Evolutionary conservation across 1,284 basidiomycete species (phyloP).

Genomic region (Rhodotorula sp.): DNA sequence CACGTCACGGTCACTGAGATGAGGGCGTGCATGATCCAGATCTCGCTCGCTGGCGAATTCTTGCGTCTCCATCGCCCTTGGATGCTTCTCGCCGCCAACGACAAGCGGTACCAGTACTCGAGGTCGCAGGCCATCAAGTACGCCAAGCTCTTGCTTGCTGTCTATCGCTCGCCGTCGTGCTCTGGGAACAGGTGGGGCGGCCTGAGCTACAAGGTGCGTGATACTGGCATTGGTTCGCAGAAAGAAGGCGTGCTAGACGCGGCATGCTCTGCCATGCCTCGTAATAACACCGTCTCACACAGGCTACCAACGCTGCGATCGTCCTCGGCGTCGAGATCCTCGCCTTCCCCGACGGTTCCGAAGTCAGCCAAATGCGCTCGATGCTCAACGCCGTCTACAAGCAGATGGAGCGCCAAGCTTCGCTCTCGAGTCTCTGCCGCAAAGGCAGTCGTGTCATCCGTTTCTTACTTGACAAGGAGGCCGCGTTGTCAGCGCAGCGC

Average conservation of each 20-base stretch:
- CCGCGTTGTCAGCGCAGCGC: slow-evolving; percentile 5
- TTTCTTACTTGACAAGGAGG: slow-evolving; percentile 33
- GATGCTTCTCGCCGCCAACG: slow-evolving; percentile 22
- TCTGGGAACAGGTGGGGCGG: slow-evolving; percentile 20
- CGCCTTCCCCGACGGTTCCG: slow-evolving; percentile 31
- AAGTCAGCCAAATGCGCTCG: slow-evolving; percentile 22
- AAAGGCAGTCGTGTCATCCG: slow-evolving; percentile 28
- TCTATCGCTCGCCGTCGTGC: slow-evolving; percentile 33
- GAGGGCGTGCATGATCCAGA: slow-evolving; percentile 36
- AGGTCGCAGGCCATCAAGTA: slow-evolving; percentile 26
- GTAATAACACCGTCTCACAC: too few relatives aligned
- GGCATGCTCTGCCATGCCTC: too few relatives aligned
- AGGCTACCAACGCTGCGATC: slow-evolving; percentile 20
- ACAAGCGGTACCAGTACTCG: slow-evolving; percentile 27
- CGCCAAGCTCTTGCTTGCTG: slow-evolving; percentile 28
- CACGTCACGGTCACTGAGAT: slow-evolving; percentile 39
- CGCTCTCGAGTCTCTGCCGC: slow-evolving; percentile 20
- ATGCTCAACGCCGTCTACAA: slow-evolving; percentile 19
- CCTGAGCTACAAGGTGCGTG: slow-evolving; percentile 21
- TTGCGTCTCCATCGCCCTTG: slow-evolving; percentile 34
- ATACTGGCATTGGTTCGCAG: not conserved
- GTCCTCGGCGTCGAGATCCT: slow-evolving; percentile 33
- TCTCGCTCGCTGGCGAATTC: slow-evolving; percentile 31
- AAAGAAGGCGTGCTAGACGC: not conserved
- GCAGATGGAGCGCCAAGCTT: slow-evolving; percentile 28